A percentile compares a stretch with the other conserved stretches of the same genome.
These are phyloP conservation scores for Gnomoniopsis smithogilvyi DNA, from an alignment of 2,329 filamentous ascomycete species.

Conservation along the genomic window DNA sequence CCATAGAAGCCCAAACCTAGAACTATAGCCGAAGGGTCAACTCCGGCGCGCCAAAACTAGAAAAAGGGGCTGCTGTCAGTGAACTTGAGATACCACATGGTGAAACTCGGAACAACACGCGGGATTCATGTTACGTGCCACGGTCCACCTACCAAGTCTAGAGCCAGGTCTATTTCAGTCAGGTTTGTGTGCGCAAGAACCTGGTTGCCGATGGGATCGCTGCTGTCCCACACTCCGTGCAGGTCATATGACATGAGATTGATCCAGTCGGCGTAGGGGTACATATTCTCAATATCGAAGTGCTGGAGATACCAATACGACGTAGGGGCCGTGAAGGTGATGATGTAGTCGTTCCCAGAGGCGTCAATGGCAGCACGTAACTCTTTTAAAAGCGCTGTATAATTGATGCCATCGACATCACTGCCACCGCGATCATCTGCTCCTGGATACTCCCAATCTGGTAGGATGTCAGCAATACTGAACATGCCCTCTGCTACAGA, in stretches of 20 bases:
- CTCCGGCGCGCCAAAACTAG: slow-evolving; percentile 37
- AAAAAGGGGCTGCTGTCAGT: no score
- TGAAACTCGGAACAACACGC: no score
- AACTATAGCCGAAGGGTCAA: slow-evolving; percentile 34
- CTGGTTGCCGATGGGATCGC: slow-evolving; percentile 23
- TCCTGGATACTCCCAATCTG: slow-evolving; percentile 28
- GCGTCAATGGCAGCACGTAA: slow-evolving; percentile 9
- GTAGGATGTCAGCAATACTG: no score
- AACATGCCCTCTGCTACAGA: no score
- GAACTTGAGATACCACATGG: no score
- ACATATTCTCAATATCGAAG: slow-evolving; percentile 12
- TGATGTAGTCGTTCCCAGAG: background rate
- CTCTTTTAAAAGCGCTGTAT: slow-evolving; percentile 21
- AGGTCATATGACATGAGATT: slow-evolving; percentile 38
- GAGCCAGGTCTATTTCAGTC: slow-evolving; percentile 33
- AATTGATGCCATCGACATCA: slow-evolving; percentile 24
- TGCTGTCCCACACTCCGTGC: slow-evolving; percentile 33
- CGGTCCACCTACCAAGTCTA: no score
- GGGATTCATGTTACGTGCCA: no score
- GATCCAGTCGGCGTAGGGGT: slow-evolving; percentile 27
- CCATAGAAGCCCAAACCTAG: slow-evolving; percentile 40
- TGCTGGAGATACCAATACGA: slow-evolving; percentile 20
- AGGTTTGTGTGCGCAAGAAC: slow-evolving; percentile 37
- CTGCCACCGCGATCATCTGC: slow-evolving; percentile 27
- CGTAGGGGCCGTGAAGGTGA: slow-evolving; percentile 18